Conservation (phyloP, 164 flowering plant species). For the Aristolochia fimbriata region DNA sequence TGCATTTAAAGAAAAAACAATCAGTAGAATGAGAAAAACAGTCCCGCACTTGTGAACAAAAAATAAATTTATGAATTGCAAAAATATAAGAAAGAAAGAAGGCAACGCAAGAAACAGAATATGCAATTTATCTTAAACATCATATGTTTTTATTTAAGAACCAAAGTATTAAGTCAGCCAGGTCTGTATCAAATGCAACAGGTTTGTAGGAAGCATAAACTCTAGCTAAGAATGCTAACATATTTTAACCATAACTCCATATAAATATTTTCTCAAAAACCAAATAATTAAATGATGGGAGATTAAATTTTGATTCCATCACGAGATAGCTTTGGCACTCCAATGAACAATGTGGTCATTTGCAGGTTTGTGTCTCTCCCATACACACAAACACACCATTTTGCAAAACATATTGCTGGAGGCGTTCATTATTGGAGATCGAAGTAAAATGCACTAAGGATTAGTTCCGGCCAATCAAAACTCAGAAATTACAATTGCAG, state of each 20-base stretch:
- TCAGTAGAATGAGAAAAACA: not conserved
- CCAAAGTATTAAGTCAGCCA: no score
- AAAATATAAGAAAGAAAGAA: not conserved
- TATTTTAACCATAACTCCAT: no score
- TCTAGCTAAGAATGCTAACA: no score
- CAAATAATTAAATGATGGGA: no score
- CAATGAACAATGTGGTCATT: no score
- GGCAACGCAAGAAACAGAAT: not conserved
- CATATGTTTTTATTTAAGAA: no score
- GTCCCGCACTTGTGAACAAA: not conserved
- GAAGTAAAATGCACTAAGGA: not conserved
- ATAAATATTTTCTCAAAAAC: no score
- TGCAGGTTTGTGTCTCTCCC: not conserved
- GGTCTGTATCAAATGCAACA: no score
- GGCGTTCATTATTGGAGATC: not conserved
- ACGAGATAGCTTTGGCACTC: no score
- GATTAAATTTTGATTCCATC: no score
- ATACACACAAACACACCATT: not conserved
- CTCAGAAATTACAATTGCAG: not conserved
- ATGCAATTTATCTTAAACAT: no score
- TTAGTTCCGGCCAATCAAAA: not conserved
- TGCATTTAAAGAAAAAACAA: slow-evolving; percentile 11
- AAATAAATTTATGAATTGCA: not conserved
- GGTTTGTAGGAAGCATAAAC: no score
- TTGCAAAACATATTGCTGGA: not conserved